Percentiles rank a stretch among this genome's conserved stretches.
Evolutionary conservation across 2,329 filamentous ascomycete genomes (phyloP).

Genomic region (Fusarium gaditjirri): DNA sequence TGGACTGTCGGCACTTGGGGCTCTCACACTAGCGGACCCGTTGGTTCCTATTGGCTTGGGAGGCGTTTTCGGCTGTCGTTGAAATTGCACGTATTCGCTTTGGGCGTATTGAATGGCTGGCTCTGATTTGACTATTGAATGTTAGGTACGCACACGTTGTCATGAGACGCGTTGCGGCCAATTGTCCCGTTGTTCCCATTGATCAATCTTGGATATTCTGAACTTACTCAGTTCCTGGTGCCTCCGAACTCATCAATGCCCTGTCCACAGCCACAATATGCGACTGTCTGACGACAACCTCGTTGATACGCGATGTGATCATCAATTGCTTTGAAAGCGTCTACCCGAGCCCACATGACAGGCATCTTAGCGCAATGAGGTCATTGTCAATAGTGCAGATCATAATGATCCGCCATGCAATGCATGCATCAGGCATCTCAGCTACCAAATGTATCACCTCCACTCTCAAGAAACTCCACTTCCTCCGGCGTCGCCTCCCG

Average conservation of each 20-base stretch:
- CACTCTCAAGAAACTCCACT: slow-evolving; percentile 58
- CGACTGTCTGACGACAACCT: background rate
- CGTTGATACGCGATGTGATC: background rate
- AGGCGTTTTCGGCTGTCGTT: background rate
- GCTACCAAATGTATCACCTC: slow-evolving; percentile 53
- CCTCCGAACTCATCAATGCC: background rate
- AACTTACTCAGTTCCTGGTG: too few relatives aligned
- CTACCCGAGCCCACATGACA: background rate
- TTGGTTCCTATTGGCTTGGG: background rate
- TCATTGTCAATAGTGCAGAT: background rate
- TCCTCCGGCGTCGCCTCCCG: slow-evolving; percentile 62
- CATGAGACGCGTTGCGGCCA: background rate
- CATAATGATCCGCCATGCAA: background rate
- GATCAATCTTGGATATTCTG: background rate
- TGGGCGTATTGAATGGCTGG: background rate
- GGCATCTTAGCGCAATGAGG: background rate
- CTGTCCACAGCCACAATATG: too few relatives aligned
- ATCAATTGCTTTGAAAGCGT: background rate
- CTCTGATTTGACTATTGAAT: background rate
- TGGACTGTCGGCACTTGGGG: slow-evolving; percentile 14
- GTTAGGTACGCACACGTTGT: background rate
- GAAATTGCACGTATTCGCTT: slow-evolving; percentile 9
- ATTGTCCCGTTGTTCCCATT: background rate
- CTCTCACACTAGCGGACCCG: background rate
- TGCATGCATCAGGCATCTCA: background rate